Conservation (phyloP, 108 stramenopile genomes). For the Conticribra guillardii region DNA sequence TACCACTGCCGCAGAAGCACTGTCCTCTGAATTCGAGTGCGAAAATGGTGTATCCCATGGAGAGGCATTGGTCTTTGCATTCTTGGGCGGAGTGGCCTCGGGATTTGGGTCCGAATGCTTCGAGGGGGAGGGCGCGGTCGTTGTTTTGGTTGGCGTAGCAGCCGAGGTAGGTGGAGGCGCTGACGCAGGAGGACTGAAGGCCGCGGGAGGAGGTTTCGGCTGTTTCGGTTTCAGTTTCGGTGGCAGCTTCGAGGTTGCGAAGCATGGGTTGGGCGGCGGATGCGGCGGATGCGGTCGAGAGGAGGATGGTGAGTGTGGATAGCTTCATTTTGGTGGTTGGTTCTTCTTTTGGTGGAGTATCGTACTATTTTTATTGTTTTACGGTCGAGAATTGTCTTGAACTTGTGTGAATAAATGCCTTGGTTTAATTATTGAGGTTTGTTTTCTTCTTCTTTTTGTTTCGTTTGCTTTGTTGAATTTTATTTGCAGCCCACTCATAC, state of each 20-base stretch:
- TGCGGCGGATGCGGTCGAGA: neutral
- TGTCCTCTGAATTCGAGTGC: slow-evolving; percentile 28
- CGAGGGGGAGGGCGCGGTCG: slow-evolving; percentile 16
- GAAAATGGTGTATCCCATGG: slow-evolving; percentile 17
- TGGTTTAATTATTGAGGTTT: too few species aligned
- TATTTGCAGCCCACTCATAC: too few species aligned
- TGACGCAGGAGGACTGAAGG: slow-evolving; percentile 7
- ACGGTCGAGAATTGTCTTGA: too few species aligned
- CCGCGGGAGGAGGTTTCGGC: neutral
- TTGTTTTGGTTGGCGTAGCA: slow-evolving; percentile 16
- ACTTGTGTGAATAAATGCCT: too few species aligned
- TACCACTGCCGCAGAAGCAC: slow-evolving; percentile 22
- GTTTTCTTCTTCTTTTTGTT: too few species aligned
- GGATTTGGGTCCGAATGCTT: slow-evolving; percentile 17
- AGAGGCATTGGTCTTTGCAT: slow-evolving; percentile 18
- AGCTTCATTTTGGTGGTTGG: too few species aligned
- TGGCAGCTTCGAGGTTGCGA: neutral
- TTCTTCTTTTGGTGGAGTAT: too few species aligned
- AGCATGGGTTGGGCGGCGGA: neutral
- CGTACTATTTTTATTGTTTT: too few species aligned
- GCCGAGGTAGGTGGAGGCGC: slow-evolving; percentile 17
- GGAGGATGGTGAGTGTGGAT: too few species aligned
- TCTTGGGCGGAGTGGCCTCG: neutral
- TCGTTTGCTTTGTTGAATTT: too few species aligned
- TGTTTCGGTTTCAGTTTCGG: neutral